A percentile compares a stretch with the other conserved stretches of the same genome.
phyloP scores from a whole-genome alignment of 345 rosid genomes.

The Eucalyptus virginea region DNA sequence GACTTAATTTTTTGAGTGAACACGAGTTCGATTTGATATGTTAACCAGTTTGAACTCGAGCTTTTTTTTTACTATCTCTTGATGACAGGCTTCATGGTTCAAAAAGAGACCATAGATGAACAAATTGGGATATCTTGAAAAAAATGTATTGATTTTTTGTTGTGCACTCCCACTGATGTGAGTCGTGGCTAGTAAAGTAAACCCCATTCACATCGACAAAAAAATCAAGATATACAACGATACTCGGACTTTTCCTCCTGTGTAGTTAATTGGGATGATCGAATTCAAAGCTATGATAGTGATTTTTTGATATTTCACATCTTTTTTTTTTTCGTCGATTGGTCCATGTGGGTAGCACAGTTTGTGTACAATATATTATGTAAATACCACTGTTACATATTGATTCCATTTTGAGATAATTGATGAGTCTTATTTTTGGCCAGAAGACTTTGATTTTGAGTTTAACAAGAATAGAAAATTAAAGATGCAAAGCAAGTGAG shows the following conservation, averaged over 20 bases:
- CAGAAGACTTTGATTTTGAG: background rate
- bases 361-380: too few species aligned
- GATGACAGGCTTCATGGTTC: background rate
- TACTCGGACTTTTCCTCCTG: fast-evolving
- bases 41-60: fast-evolving
- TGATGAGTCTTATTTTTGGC: background rate
- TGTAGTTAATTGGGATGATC: background rate
- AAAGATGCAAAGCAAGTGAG: background rate
- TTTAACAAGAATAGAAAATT: too few species aligned
- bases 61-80: fast-evolving
- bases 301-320: background rate
- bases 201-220: background rate
- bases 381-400: too few species aligned
- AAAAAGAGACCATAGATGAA: background rate
- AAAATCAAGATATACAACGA: background rate
- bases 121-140: background rate
- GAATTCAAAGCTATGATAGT: background rate
- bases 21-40: fast-evolving
- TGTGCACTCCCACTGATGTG: background rate
- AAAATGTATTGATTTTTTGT: background rate
- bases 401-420: background rate
- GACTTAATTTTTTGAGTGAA: fast-evolving
- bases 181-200: background rate
- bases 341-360: background rate
- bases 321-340: fast-evolving